A percentile compares a stretch with the other conserved stretches of the same genome.
phyloP scores from a whole-genome alignment of 768 basidiomycete species.

The Lentinula raphanica region DNA sequence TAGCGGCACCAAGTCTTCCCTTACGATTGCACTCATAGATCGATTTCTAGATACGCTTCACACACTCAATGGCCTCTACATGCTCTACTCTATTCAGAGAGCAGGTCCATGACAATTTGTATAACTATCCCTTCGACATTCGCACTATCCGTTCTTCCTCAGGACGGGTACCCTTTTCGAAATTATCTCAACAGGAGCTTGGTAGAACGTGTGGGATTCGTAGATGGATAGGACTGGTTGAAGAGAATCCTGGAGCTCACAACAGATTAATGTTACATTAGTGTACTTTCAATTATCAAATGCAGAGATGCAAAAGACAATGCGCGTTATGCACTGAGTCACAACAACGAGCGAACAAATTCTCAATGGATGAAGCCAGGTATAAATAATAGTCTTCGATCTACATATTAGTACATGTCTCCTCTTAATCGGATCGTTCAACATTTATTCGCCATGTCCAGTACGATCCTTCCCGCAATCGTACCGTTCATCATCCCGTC shows the following conservation, averaged over 20 bases:
- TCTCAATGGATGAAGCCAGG: too few relatives aligned
- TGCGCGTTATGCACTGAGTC: too few relatives aligned
- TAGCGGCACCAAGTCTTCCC: neutral
- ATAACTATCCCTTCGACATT: slow-evolving; percentile 1
- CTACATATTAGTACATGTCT: too few relatives aligned
- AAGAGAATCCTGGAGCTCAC: neutral
- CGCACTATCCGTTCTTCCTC: neutral
- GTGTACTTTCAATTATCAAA: neutral
- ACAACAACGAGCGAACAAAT: too few relatives aligned
- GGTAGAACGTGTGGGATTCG: neutral
- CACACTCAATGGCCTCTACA: neutral
- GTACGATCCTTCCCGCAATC: slow-evolving; percentile 48
- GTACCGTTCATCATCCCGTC: slow-evolving; percentile 34
- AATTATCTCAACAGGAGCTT: neutral
- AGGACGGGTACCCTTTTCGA: neutral
- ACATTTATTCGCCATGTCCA: slow-evolving; percentile 24
- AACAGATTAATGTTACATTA: neutral
- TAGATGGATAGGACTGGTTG: neutral
- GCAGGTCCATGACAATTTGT: neutral
- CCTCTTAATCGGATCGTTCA: neutral
- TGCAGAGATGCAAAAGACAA: neutral
- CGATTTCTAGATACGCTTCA: neutral
- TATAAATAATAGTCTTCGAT: neutral
- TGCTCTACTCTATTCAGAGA: neutral
- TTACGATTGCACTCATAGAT: neutral